Evolutionary conservation across 345 rosid genomes (phyloP).

Genomic region (Pistacia atlantica): DNA sequence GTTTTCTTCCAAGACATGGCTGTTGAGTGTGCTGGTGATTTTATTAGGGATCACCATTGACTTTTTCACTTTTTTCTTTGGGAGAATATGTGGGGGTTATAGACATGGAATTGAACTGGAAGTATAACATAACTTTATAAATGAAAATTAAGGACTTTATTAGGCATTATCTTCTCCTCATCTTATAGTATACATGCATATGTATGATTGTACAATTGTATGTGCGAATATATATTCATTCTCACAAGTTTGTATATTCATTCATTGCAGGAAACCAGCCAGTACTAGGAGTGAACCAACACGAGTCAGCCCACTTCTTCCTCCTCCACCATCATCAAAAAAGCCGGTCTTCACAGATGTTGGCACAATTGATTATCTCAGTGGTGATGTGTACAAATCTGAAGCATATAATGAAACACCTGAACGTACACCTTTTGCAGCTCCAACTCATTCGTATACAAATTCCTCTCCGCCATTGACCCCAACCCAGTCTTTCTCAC

Average conservation of each 20-base stretch:
- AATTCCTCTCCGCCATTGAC: constrained; percentile 43
- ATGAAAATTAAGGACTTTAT: neutral
- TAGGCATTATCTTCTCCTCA: neutral
- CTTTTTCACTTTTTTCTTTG: too few species aligned
- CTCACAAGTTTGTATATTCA: neutral
- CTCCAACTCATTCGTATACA: constrained; percentile 35
- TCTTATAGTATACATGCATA: neutral
- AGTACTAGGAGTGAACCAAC: constrained; percentile 35
- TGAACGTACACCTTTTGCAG: constrained; percentile 33
- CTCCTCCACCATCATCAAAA: constrained; percentile 86
- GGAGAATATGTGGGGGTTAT: too few species aligned
- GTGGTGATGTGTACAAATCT: constrained; percentile 80
- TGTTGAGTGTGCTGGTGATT: neutral
- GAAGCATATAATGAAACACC: constrained; percentile 41
- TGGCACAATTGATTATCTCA: constrained; percentile 70
- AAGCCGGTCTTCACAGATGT: constrained; percentile 57
- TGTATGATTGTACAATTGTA: neutral
- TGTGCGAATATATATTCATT: neutral
- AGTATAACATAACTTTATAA: neutral
- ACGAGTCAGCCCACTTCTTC: constrained; percentile 57
- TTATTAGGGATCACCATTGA: neutral
- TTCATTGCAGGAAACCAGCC: constrained; percentile 43
- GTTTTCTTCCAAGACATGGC: neutral
- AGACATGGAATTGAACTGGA: too few species aligned
- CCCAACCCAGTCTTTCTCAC: constrained; percentile 30